Conservation (phyloP, 768 basidiomycete species). For the Albatrellus ellisii region DNA sequence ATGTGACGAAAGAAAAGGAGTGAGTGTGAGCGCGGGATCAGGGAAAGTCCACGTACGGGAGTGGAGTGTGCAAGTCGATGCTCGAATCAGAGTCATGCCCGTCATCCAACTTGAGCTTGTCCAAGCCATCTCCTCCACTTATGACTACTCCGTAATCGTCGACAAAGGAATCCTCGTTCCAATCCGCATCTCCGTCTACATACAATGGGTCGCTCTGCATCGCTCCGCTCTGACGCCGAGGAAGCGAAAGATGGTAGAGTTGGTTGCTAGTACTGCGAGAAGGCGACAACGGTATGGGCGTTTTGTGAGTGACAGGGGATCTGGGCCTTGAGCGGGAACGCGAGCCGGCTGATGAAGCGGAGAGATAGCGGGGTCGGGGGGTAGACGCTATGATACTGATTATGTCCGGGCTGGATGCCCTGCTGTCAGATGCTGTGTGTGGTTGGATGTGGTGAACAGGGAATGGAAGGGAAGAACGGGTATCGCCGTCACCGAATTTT, state of each 20-base stretch:
- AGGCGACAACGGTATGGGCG: conserved; percentile 8
- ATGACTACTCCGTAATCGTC: conserved; percentile 19
- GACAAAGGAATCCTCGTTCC: conserved; percentile 18
- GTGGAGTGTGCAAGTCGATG: conserved; percentile 26
- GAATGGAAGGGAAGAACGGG: background rate
- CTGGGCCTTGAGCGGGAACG: conserved; percentile 14
- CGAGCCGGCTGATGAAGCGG: conserved; percentile 15
- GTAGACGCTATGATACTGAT: conserved; percentile 19
- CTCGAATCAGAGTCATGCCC: conserved; percentile 22
- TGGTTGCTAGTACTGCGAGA: conserved; percentile 13
- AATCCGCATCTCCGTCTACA: conserved; percentile 10
- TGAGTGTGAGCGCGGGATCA: background rate
- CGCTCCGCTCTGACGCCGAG: conserved; percentile 15
- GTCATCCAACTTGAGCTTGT: conserved; percentile 15
- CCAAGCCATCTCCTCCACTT: conserved; percentile 13
- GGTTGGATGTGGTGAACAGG: background rate
- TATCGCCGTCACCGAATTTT: background rate
- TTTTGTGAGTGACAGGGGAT: background rate
- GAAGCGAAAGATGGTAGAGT: conserved; percentile 6
- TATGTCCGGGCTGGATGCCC: conserved; percentile 22
- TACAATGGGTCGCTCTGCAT: conserved; percentile 1
- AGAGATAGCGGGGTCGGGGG: conserved; percentile 19
- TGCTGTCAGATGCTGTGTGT: background rate
- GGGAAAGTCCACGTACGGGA: conserved; percentile 20
- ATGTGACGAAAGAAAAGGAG: background rate